These are phyloP conservation scores for Trypanosoma vivax DNA, from an alignment of 208 protist species.

Conservation along the genomic window DNA sequence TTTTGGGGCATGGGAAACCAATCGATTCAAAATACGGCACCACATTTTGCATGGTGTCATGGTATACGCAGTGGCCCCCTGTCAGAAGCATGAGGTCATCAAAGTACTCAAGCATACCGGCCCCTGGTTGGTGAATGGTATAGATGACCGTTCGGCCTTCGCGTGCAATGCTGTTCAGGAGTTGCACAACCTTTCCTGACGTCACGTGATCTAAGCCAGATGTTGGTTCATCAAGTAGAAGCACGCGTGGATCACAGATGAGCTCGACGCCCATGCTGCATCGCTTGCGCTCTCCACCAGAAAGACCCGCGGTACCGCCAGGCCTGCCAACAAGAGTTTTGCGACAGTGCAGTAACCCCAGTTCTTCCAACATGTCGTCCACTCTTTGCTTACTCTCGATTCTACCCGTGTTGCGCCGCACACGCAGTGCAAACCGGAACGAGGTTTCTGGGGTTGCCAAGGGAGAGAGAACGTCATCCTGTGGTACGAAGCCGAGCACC, in stretches of 20 bases:
- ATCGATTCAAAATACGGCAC: conserved; percentile 78
- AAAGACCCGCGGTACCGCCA: conserved; percentile 63
- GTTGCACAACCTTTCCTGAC: conserved; percentile 75
- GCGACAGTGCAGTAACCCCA: conserved; percentile 55
- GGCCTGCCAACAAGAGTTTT: conserved; percentile 74
- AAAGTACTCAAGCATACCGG: conserved; percentile 84
- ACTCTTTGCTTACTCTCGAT: conserved; percentile 47
- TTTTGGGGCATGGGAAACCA: conserved; percentile 55
- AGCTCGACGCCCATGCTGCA: conserved; percentile 86
- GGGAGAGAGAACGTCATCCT: conserved; percentile 75
- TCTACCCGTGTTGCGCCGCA: conserved; percentile 34
- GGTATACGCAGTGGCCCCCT: conserved; percentile 73
- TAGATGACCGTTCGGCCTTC: conserved; percentile 83
- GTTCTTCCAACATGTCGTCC: conserved; percentile 51
- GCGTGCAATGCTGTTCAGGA: conserved; percentile 64
- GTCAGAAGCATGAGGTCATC: conserved; percentile 89
- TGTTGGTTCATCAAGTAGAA: conserved; percentile 89
- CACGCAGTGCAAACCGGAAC: conserved; percentile 73
- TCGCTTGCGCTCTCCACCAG: conserved; percentile 87
- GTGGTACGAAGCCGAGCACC: conserved; percentile 68
- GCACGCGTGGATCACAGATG: conserved; percentile 73
- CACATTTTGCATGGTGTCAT: conserved; percentile 62
- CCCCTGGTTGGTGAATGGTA: conserved; percentile 93
- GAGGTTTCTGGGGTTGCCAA: conserved; percentile 59
- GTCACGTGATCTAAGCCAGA: conserved; percentile 85